Conservation (phyloP, 31 red algal genomes). For the Endocladia muricata region DNA sequence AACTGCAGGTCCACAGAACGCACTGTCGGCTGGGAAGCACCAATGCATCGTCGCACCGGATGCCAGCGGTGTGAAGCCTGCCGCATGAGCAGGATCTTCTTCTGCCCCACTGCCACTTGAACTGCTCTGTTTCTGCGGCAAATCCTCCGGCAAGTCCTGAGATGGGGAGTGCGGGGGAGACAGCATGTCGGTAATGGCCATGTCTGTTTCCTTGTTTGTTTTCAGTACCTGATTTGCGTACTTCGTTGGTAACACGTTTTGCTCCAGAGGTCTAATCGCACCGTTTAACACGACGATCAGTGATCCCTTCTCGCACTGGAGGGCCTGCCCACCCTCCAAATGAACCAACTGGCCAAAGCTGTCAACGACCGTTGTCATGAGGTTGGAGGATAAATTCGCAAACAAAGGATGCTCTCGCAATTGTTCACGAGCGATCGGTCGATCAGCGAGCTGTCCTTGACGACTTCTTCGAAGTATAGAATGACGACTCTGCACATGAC, state of each 20-base stretch:
- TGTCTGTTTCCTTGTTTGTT: neutral
- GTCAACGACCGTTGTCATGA: conserved; percentile 48
- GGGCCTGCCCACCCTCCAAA: conserved; percentile 46
- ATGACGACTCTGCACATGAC: conserved; percentile 47
- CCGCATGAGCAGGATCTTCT: conserved; percentile 5
- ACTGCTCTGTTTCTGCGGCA: neutral
- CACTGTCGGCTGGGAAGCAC: conserved; percentile 68
- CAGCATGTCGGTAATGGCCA: neutral
- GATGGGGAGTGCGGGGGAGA: neutral
- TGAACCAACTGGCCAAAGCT: conserved; percentile 60
- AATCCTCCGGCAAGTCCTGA: neutral
- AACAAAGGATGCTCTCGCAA: conserved; percentile 64
- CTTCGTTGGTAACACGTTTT: conserved; percentile 28
- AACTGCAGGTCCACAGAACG: conserved; percentile 63
- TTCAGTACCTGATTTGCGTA: neutral
- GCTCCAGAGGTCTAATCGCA: conserved; percentile 52
- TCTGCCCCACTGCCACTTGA: conserved; percentile 16
- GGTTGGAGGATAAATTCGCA: conserved; percentile 13
- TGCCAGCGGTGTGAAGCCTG: conserved; percentile 20
- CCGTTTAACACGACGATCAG: conserved; percentile 65
- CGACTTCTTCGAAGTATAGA: conserved; percentile 33
- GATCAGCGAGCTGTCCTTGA: conserved; percentile 6
- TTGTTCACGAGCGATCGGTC: conserved; percentile 41
- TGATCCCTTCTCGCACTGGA: conserved; percentile 50
- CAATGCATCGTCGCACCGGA: conserved; percentile 74